phyloP scores from a whole-genome alignment of 2,329 filamentous ascomycete genomes.

The Diaporthe longicolla region DNA sequence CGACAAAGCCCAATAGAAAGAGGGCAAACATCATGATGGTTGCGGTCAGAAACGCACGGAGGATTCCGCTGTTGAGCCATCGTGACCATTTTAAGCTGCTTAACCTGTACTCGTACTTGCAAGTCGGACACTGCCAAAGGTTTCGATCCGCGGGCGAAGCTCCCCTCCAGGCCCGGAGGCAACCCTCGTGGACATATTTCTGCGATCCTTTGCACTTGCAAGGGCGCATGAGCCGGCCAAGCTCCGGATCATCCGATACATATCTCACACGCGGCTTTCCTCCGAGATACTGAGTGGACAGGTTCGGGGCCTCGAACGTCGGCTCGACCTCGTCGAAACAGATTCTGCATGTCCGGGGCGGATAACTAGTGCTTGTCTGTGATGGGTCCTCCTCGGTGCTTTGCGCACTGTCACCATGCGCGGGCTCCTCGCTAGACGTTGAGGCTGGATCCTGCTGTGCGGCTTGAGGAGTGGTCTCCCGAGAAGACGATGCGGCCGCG shows the following conservation, averaged over 20 bases:
- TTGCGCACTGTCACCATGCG: slow-evolving; percentile 34
- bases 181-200: slow-evolving; percentile 94
- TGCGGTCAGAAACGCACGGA: slow-evolving; percentile 80
- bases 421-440: slow-evolving; percentile 14
- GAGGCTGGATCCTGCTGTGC: slow-evolving; percentile 16
- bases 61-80: slow-evolving; percentile 75
- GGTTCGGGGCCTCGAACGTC: slow-evolving; percentile 58
- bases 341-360: slow-evolving; percentile 86
- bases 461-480: slow-evolving; percentile 11
- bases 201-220: slow-evolving; percentile 95
- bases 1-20: slow-evolving; percentile 90
- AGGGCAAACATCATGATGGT: slow-evolving; percentile 78
- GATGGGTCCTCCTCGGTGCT: slow-evolving; percentile 45
- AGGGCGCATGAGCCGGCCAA: slow-evolving; percentile 86
- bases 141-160: slow-evolving; percentile 79
- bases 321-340: slow-evolving; percentile 80
- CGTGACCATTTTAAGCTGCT: slow-evolving; percentile 82
- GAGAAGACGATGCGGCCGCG: neutral
- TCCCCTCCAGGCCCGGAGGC: slow-evolving; percentile 85
- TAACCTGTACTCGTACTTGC: slow-evolving; percentile 85
- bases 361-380: slow-evolving; percentile 66
- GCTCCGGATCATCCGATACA: slow-evolving; percentile 78
- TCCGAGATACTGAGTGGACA: slow-evolving; percentile 52
- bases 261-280: slow-evolving; percentile 64
- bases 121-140: slow-evolving; percentile 91